Conservation (phyloP, 352 stramenopile genomes). For the Pilasporangium apinafurcum region DNA sequence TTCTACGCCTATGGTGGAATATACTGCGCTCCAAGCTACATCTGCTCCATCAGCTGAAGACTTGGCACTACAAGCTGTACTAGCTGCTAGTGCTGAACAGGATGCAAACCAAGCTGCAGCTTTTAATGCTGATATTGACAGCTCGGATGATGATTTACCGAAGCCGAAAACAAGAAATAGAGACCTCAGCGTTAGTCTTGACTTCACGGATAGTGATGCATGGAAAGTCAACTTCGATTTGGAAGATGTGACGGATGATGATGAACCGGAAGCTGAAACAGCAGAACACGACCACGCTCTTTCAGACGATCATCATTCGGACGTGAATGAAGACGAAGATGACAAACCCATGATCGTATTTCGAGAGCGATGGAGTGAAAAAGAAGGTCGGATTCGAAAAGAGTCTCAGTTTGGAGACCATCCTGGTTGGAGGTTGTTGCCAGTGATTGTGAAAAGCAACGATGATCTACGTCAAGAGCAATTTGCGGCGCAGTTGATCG, state of each 20-base stretch:
- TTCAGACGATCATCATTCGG: conserved; percentile 25
- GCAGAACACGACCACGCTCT: conserved; percentile 19
- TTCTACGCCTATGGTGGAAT: too few species aligned
- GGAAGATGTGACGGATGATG: conserved; percentile 57
- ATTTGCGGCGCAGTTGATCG: conserved; percentile 96
- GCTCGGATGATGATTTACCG: conserved; percentile 19
- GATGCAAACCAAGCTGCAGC: not conserved
- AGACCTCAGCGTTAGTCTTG: conserved; percentile 63
- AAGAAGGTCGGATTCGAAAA: conserved; percentile 58
- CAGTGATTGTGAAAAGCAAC: conserved; percentile 97
- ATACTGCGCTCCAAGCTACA: not conserved
- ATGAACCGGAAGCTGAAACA: too few species aligned
- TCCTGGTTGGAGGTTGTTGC: conserved; percentile 61
- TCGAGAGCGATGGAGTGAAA: conserved; percentile 74
- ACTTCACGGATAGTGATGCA: conserved; percentile 61
- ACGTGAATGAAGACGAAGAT: conserved; percentile 29
- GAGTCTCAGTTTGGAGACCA: conserved; percentile 44
- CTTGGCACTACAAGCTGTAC: too few species aligned
- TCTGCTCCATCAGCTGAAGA: not conserved
- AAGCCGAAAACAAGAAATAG: conserved; percentile 19
- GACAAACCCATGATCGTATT: conserved; percentile 77
- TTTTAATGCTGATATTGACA: conserved; percentile 5
- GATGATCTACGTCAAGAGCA: conserved; percentile 98
- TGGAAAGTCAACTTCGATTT: conserved; percentile 75
- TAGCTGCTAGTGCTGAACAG: too few species aligned